These are phyloP conservation scores for Talaromyces marneffei DNA, from an alignment of 2,329 filamentous ascomycete species.

Conservation along the genomic window DNA sequence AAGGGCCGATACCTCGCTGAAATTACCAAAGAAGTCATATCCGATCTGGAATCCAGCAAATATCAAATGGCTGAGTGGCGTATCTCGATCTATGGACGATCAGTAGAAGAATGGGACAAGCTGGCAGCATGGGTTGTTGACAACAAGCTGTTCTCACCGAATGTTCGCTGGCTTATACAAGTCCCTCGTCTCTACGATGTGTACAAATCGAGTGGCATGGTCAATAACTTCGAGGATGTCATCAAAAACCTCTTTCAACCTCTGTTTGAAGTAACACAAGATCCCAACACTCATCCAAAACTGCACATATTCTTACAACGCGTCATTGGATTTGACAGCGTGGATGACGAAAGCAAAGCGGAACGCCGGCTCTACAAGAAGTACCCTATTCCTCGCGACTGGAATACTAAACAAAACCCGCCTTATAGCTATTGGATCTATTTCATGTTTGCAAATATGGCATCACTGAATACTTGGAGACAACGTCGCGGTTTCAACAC, in stretches of 20 bases:
- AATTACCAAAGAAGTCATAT: constrained; percentile 96
- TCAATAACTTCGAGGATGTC: constrained; percentile 86
- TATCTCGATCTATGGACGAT: constrained; percentile 92
- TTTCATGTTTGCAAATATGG: constrained; percentile 90
- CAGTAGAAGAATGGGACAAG: constrained; percentile 94
- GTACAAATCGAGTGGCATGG: constrained; percentile 81
- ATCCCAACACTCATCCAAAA: constrained; percentile 82
- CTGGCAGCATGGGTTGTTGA: constrained; percentile 95
- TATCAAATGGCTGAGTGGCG: constrained; percentile 99
- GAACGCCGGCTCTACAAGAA: constrained; percentile 93
- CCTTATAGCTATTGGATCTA: constrained; percentile 99
- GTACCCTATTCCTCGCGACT: constrained; percentile 82
- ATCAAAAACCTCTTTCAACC: constrained; percentile 89
- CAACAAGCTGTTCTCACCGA: constrained; percentile 96
- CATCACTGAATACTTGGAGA: constrained; percentile 85
- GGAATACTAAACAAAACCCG: constrained; percentile 90
- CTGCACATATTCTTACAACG: constrained; percentile 90
- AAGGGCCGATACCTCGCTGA: constrained; percentile 92
- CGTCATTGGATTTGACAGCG: constrained; percentile 94
- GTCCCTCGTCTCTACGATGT: constrained; percentile 92
- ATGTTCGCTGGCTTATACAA: constrained; percentile 95
- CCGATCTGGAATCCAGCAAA: constrained; percentile 95
- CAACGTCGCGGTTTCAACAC: constrained; percentile 93
- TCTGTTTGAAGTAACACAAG: constrained; percentile 85
- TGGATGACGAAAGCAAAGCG: constrained; percentile 96